Base-by-base conservation (phyloP, 768 basidiomycete genomes). In the Stropharia rugosoannulata region DNA sequence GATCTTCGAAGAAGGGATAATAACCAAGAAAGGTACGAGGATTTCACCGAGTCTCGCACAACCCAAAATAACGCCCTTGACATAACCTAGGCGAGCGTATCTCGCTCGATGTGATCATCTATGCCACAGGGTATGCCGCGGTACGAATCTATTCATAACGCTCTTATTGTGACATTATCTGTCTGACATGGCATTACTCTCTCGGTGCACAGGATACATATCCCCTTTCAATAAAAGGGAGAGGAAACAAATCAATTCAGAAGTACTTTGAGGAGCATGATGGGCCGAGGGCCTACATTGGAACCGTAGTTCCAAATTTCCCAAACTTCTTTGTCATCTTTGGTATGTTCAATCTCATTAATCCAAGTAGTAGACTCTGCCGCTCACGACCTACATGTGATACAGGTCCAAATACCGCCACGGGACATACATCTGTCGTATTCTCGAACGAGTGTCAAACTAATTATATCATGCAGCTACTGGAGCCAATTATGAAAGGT, bases 381-480 rank as follows among this genome's bases (percentile, higher is more conserved):
- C 1, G 16, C 5, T 16, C 38, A 16, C 22, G 22, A 22, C 35
- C 15, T 10, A 36, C 5, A 32, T 27, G 13, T 8, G 9, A 32
- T 11, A 18, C 51, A 75, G 76, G 75, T 19, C 75, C 79, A 0
- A 79, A 79, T 55, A 72, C 69, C 7, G 59, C 61, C 1, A 75
- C 76, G 27, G 79, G 77, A 1, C 73, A 79, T 62, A 74, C 72
- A 2, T 78, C 77, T 7, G 70, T 76, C 16, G 62, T 78, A 15
- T 76, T 70, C 54, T 68, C 69, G 13, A 72, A 73, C 38, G 79
- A 80, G 58, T 55, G 70, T n/a, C 77, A 80, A 80, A 68, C 76
- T 29, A 61, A 75, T n/a, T 78, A 82, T 57, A 70, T 72, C 41
- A 55, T 75, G 48, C 65, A 75, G 54, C 54, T 80, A 35, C 70